Conservation (phyloP, 2,329 filamentous ascomycete species). For the Venturiaceae sp. region DNA sequence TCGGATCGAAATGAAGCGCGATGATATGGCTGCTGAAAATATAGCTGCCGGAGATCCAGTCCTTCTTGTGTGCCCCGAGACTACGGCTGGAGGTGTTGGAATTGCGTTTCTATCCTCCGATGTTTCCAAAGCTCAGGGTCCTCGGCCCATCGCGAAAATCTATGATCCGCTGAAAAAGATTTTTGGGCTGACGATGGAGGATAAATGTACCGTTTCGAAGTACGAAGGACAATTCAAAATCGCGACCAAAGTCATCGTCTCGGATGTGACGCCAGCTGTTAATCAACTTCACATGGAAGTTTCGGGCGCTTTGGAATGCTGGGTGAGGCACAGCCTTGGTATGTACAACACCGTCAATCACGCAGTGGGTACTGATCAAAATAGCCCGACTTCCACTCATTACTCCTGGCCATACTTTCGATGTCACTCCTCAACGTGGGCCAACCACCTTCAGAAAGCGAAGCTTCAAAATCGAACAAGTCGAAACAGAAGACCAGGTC, state of each 20-base stretch:
- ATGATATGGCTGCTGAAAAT: not conserved
- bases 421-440: slow-evolving; percentile 38
- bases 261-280: slow-evolving; percentile 43
- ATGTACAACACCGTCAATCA: not conserved
- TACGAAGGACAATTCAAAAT: slow-evolving; percentile 42
- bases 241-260: slow-evolving; percentile 49
- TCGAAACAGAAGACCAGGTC: slow-evolving; percentile 29
- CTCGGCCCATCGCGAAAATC: slow-evolving; percentile 60
- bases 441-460: slow-evolving; percentile 46
- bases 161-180: slow-evolving; percentile 62
- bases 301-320: not conserved
- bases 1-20: slow-evolving; percentile 2
- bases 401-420: slow-evolving; percentile 60
- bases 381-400: slow-evolving; percentile 57
- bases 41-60: not conserved
- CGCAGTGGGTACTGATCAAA: not conserved
- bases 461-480: slow-evolving; percentile 50
- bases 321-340: slow-evolving; percentile 5
- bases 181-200: slow-evolving; percentile 62
- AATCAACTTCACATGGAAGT: slow-evolving; percentile 23
- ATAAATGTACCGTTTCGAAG: slow-evolving; percentile 53
- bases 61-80: not conserved
- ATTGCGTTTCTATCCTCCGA: slow-evolving; percentile 51
- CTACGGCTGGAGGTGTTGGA: slow-evolving; percentile 34
- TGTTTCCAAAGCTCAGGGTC: slow-evolving; percentile 44